Evolutionary conservation across 495 filamentous ascomycete genomes (phyloP), one percentile per base, ranked within the genome.

Genomic region (Hypoxylon intermedium): DNA sequence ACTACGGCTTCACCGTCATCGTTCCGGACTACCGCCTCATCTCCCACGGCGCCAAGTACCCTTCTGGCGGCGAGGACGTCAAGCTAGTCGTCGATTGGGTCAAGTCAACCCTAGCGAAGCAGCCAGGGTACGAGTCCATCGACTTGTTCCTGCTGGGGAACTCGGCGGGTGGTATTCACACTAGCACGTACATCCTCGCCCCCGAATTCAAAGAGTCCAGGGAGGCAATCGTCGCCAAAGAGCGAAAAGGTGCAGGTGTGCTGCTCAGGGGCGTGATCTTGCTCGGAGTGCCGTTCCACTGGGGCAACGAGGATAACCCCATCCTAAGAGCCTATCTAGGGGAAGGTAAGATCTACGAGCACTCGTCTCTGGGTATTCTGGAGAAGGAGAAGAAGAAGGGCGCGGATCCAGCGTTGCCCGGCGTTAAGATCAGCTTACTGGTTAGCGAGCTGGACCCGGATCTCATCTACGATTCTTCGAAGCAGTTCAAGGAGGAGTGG

Each of bases 91-190:
- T 76, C 11, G 70, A 76, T 15, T 80, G 75, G 75, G 15, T 74
- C 21, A 58, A 53, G 46, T 49, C 36, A 6, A 48, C 38, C 11
- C 47, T 68, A 18, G 40, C 67, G 11, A 44, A 47, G 40, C 42
- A 67, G 28, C 51, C 54, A 2, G 62, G 58, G 1, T 65, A 67
- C 33, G 55, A 64, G 15, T 67, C 55, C 9, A 64, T 73, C 28
- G 69, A 79, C 51, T 42, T 80, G 6, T 71, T 72, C 44, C 31
- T 80, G 5, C 46, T 78, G 42, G 77, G 77, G 0, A 79, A 80
- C 53, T 77, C 75, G 12, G 77, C 76, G 0, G 77, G 77, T 13
- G 77, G 76, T 12, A 71, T 75, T 4, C 77, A 79, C 51, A 36
- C 67, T 7, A 36, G 69, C 0, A 78, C 76, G 0, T 79, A 72